Conservation (phyloP, 2,329 filamentous ascomycete species). For the Microascus cirrosus region DNA sequence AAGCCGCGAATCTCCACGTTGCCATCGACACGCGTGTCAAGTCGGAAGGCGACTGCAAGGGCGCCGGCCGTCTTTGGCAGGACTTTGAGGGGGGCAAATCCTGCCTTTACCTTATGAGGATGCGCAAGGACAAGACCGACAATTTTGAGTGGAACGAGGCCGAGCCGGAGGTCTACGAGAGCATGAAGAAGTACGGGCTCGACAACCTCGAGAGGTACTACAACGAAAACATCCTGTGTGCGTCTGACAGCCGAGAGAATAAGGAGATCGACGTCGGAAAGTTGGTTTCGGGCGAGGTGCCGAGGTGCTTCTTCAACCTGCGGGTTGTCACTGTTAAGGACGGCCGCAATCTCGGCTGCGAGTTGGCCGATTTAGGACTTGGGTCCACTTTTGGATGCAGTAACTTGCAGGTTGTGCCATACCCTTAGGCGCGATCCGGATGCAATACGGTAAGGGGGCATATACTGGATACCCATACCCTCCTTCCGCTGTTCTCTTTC, state of each 20-base stretch:
- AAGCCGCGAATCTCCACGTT: slow-evolving; percentile 2
- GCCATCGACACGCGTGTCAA: slow-evolving; percentile 2
- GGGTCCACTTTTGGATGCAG: too few relatives aligned
- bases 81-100: background rate
- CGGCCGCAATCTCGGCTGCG: too few relatives aligned
- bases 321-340: background rate
- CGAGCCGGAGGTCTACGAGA: slow-evolving; percentile 8
- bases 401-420: too few relatives aligned
- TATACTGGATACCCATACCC: too few relatives aligned
- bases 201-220: background rate
- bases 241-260: background rate
- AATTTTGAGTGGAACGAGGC: background rate
- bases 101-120: slow-evolving; percentile 3
- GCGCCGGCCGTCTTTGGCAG: slow-evolving; percentile 2
- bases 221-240: background rate
- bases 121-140: too few relatives aligned
- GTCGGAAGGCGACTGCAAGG: slow-evolving; percentile 1
- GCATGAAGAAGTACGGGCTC: background rate
- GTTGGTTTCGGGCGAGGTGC: background rate
- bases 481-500: too few relatives aligned
- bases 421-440: too few relatives aligned
- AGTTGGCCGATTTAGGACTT: too few relatives aligned
- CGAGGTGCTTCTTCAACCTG: background rate
- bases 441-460: too few relatives aligned
- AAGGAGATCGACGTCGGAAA: background rate